Evolutionary conservation across 1,139 yeast genomes (phyloP).

Genomic region (Pichia sp.): DNA sequence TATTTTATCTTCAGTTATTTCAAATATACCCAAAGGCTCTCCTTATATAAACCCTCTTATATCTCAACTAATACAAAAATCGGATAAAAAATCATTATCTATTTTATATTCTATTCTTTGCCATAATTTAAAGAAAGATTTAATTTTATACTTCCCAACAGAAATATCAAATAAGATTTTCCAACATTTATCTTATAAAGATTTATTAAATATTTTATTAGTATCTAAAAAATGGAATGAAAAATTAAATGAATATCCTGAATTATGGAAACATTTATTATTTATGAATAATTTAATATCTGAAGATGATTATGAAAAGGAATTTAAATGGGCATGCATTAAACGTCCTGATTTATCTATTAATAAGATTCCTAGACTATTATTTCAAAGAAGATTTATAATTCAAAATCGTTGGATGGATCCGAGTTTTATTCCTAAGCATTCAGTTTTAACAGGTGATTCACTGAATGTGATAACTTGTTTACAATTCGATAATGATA

Average conservation of each 20-base stretch:
- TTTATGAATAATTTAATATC: slow-evolving; percentile 48
- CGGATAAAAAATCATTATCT: slow-evolving; percentile 65
- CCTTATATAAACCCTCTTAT: slow-evolving; percentile 28
- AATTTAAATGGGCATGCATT: slow-evolving; percentile 28
- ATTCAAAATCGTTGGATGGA: slow-evolving; percentile 79
- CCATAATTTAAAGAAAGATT: slow-evolving; percentile 63
- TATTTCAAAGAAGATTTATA: slow-evolving; percentile 61
- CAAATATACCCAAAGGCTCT: slow-evolving; percentile 21
- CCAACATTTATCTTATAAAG: slow-evolving; percentile 54
- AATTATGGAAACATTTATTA: slow-evolving; percentile 54
- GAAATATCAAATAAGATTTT: slow-evolving; percentile 74
- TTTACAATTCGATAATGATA: slow-evolving; percentile 85
- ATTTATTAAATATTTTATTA: slow-evolving; percentile 55
- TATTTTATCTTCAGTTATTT: background rate
- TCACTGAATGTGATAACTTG: slow-evolving; percentile 88
- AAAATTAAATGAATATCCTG: slow-evolving; percentile 37
- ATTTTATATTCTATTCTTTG: slow-evolving; percentile 56
- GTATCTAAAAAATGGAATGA: slow-evolving; percentile 70
- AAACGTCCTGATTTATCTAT: slow-evolving; percentile 10
- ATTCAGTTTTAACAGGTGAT: slow-evolving; percentile 67
- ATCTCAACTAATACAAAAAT: slow-evolving; percentile 49
- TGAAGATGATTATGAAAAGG: slow-evolving; percentile 31
- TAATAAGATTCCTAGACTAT: slow-evolving; percentile 35
- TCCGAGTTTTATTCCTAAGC: slow-evolving; percentile 61
- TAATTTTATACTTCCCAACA: slow-evolving; percentile 62